Evolutionary conservation across 768 basidiomycete genomes (phyloP).

Genomic region (Xerocomellus amylosporus): DNA sequence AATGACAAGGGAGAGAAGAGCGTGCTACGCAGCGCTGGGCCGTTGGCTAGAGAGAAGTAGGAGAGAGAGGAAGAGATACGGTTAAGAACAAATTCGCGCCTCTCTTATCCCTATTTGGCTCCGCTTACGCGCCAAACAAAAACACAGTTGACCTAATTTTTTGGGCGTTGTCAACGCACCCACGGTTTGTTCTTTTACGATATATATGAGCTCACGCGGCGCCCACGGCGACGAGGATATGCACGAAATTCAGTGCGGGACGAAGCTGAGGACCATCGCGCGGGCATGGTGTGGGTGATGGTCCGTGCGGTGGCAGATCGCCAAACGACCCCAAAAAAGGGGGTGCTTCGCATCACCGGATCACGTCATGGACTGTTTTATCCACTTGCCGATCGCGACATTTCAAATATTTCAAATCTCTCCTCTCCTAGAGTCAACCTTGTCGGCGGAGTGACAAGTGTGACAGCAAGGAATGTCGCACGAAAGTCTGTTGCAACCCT

Average conservation of each 20-base stretch:
- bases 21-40: slow-evolving; percentile 55
- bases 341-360: slow-evolving; percentile 22
- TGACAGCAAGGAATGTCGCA: not conserved
- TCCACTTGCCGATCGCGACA: slow-evolving; percentile 31
- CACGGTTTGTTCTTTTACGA: slow-evolving; percentile 1
- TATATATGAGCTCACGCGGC: slow-evolving; percentile 7
- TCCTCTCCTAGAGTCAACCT: not conserved
- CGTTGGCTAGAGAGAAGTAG: slow-evolving; percentile 55
- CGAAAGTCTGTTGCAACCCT: not conserved
- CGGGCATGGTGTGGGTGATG: slow-evolving; percentile 3
- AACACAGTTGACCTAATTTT: slow-evolving; percentile 35
- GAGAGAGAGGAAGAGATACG: slow-evolving; percentile 52
- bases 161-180: slow-evolving; percentile 13
- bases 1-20: slow-evolving; percentile 57
- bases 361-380: slow-evolving; percentile 34
- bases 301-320: slow-evolving; percentile 34
- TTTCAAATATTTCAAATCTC: slow-evolving; percentile 16
- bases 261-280: not conserved
- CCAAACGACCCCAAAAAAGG: slow-evolving; percentile 14
- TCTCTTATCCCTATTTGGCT: slow-evolving; percentile 43
- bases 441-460: slow-evolving; percentile 1
- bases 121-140: slow-evolving; percentile 41
- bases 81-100: slow-evolving; percentile 34
- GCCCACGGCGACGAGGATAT: not conserved
- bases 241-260: not conserved